Conservation (phyloP, 2,329 filamentous ascomycete species). For the Talaromyces sp. region DNA sequence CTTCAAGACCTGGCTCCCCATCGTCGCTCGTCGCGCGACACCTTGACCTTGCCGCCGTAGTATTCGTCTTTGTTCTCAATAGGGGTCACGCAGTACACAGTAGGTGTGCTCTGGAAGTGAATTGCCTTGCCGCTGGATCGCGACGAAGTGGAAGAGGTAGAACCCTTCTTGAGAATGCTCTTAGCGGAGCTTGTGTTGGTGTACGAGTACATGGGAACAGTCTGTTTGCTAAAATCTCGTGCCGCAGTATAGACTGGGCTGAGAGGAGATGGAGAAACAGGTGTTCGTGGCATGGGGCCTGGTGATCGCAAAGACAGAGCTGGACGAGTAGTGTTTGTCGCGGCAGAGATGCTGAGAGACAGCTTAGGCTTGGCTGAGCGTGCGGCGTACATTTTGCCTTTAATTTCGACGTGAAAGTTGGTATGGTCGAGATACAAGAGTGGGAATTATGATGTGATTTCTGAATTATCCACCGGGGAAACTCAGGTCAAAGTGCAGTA, state of each 20-base stretch:
- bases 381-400: slow-evolving; percentile 37
- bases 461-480: slow-evolving; percentile 14
- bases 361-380: slow-evolving; percentile 45
- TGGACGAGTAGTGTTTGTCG: slow-evolving; percentile 33
- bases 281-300: slow-evolving; percentile 38
- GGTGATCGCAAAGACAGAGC: slow-evolving; percentile 45
- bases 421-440: slow-evolving; percentile 1
- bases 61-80: slow-evolving; percentile 49
- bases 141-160: slow-evolving; percentile 19
- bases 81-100: slow-evolving; percentile 46
- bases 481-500: slow-evolving; percentile 10
- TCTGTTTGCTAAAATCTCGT: slow-evolving; percentile 34
- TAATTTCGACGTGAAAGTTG: not conserved
- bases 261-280: slow-evolving; percentile 41
- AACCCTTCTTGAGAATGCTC: slow-evolving; percentile 48
- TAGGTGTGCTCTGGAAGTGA: slow-evolving; percentile 43
- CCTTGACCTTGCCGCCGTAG: slow-evolving; percentile 46
- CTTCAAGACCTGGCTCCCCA: slow-evolving; percentile 30
- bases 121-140: slow-evolving; percentile 34
- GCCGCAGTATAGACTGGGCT: slow-evolving; percentile 36
- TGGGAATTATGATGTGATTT: slow-evolving; percentile 20
- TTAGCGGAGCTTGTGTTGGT: slow-evolving; percentile 44
- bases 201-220: slow-evolving; percentile 41
- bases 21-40: slow-evolving; percentile 46
- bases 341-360: slow-evolving; percentile 43